Conservation (phyloP, 129 eudicot genomes). For the Centella asiatica region DNA sequence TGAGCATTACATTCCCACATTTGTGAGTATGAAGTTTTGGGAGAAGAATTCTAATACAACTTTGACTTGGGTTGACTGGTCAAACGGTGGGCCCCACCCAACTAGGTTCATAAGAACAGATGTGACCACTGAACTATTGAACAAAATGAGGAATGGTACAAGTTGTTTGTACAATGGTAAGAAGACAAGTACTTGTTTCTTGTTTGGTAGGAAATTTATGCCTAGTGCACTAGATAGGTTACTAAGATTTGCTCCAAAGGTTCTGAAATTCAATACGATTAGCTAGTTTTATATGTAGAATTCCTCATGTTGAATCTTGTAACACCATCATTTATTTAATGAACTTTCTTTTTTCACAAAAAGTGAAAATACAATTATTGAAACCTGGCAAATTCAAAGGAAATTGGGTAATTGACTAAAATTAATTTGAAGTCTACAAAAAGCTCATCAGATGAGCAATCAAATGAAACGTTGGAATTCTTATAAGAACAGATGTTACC, state of each 20-base stretch:
- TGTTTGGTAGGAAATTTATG: slow-evolving; percentile 51
- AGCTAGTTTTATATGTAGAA: background rate
- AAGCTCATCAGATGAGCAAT: too few relatives aligned
- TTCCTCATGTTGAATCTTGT: background rate
- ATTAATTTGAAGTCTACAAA: too few relatives aligned
- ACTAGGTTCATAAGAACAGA: slow-evolving; percentile 21
- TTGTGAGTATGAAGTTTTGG: slow-evolving; percentile 20
- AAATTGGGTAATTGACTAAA: too few relatives aligned
- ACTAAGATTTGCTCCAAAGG: slow-evolving; percentile 46
- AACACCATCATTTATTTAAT: too few relatives aligned
- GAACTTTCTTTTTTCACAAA: too few relatives aligned
- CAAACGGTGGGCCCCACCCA: slow-evolving; percentile 47
- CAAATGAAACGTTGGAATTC: too few relatives aligned
- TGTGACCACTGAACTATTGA: slow-evolving; percentile 17
- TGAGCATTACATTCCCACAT: slow-evolving; percentile 47
- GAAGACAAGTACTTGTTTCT: slow-evolving; percentile 20
- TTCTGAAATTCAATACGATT: slow-evolving; percentile 27
- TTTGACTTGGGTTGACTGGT: slow-evolving; percentile 61
- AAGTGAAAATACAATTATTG: too few relatives aligned
- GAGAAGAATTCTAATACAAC: slow-evolving; percentile 31
- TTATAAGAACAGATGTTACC: too few relatives aligned
- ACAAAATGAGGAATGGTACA: slow-evolving; percentile 14
- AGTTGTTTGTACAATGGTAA: slow-evolving; percentile 33
- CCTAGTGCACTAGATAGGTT: slow-evolving; percentile 50
- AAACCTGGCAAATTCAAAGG: too few relatives aligned